Conservation (phyloP, 1,284 basidiomycete genomes). For the Ustilago hordei region DNA sequence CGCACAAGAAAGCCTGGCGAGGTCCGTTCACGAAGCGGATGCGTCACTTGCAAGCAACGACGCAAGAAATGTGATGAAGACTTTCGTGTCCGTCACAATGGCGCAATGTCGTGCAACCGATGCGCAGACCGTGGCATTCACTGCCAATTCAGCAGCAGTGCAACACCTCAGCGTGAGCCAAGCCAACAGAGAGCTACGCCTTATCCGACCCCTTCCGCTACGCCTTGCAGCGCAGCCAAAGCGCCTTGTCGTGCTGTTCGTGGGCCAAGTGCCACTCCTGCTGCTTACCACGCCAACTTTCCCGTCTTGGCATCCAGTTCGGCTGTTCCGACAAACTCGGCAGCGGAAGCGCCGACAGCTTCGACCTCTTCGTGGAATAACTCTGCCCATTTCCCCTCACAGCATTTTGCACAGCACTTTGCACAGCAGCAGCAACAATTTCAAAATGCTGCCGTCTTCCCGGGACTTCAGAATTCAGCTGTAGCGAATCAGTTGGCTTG, state of each 20-base stretch:
- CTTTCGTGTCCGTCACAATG: constrained; percentile 48
- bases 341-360: neutral
- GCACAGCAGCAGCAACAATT: constrained; percentile 23
- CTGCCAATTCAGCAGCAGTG: constrained; percentile 35
- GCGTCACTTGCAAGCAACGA: constrained; percentile 52
- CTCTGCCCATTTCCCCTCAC: constrained; percentile 35
- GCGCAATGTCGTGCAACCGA: constrained; percentile 42
- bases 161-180: constrained; percentile 20
- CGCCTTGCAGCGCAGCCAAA: constrained; percentile 17
- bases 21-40: constrained; percentile 53
- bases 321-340: constrained; percentile 11
- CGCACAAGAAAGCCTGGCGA: constrained; percentile 50
- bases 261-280: constrained; percentile 11
- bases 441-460: constrained; percentile 11
- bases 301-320: constrained; percentile 3
- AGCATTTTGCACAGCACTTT: constrained; percentile 18
- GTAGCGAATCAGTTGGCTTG: constrained; percentile 35
- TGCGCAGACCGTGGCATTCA: constrained; percentile 47
- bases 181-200: constrained; percentile 24
- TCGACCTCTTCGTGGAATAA: constrained; percentile 15
- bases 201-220: constrained; percentile 12
- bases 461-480: constrained; percentile 24
- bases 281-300: constrained; percentile 9
- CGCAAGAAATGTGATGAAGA: constrained; percentile 59
- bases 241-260: constrained; percentile 14